These are phyloP conservation scores for Phytopythium ostracodes DNA, from an alignment of 352 stramenopile species.

Conservation along the genomic window DNA sequence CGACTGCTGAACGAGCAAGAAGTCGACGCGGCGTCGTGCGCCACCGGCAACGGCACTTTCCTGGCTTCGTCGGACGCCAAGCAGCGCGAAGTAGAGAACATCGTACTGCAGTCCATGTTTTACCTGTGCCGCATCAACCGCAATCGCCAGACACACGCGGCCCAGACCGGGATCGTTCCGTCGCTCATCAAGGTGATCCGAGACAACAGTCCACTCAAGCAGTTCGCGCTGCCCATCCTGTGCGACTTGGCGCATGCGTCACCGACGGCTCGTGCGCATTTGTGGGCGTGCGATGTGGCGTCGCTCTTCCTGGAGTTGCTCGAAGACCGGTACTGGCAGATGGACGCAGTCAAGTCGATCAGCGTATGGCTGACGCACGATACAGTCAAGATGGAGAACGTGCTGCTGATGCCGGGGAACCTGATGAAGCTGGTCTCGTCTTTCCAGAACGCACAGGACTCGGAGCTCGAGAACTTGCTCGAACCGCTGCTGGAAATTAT, in stretches of 20 bases:
- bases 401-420: conserved; percentile 60
- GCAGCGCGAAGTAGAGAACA: conserved; percentile 86
- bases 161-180: conserved; percentile 87
- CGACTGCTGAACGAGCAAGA: conserved; percentile 63
- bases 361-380: conserved; percentile 84
- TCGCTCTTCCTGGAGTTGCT: conserved; percentile 86
- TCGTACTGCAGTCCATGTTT: conserved; percentile 91
- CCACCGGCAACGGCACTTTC: conserved; percentile 3
- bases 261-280: conserved; percentile 66
- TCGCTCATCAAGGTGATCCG: conserved; percentile 85
- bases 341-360: conserved; percentile 87
- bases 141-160: conserved; percentile 86
- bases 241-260: conserved; percentile 92
- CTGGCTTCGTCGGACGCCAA: conserved; percentile 26
- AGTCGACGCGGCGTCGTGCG: conserved; percentile 2
- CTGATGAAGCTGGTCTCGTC: conserved; percentile 68
- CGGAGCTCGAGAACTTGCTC: conserved; percentile 75
- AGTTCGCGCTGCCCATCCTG: conserved; percentile 90
- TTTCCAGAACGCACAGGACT: conserved; percentile 63
- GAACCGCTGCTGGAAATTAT: conserved; percentile 82
- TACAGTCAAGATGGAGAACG: conserved; percentile 80
- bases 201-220: conserved; percentile 84
- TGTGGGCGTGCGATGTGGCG: conserved; percentile 83
- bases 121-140: conserved; percentile 92
- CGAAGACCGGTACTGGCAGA: conserved; percentile 88